These are phyloP conservation scores for Saksenaea oblongispora DNA, from an alignment of 371 early-diverging fungal genomes.

Conservation along the genomic window DNA sequence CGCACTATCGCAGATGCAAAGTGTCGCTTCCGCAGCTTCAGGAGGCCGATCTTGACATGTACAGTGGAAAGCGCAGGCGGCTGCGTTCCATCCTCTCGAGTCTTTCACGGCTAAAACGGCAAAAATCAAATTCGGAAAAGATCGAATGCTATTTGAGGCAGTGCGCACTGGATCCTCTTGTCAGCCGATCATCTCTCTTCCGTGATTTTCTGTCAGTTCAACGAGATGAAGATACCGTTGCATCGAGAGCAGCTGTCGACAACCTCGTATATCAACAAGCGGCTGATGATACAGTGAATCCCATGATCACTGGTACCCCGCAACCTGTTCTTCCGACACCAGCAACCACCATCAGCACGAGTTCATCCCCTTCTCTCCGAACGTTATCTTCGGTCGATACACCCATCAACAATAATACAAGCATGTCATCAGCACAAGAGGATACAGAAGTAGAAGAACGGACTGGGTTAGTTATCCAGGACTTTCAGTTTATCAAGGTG, in stretches of 20 bases:
- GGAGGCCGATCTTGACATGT: slow-evolving; percentile 17
- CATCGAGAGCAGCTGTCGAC: slow-evolving; percentile 24
- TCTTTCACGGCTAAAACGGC: slow-evolving; percentile 17
- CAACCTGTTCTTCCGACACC: background rate
- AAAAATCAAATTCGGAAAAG: slow-evolving; percentile 45
- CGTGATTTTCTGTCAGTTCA: slow-evolving; percentile 50
- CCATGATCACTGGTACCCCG: background rate
- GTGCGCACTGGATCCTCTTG: slow-evolving; percentile 36
- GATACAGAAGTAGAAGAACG: background rate
- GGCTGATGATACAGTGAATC: background rate
- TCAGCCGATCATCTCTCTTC: slow-evolving; percentile 40
- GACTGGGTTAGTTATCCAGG: slow-evolving; percentile 26
- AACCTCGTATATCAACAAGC: slow-evolving; percentile 24
- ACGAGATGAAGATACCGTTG: slow-evolving; percentile 42
- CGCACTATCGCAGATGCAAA: slow-evolving; percentile 33
- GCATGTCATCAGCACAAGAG: background rate
- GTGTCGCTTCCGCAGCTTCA: slow-evolving; percentile 15
- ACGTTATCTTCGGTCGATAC: background rate
- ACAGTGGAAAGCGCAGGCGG: slow-evolving; percentile 19
- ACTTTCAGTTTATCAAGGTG: slow-evolving; percentile 57
- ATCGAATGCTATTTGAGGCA: slow-evolving; percentile 42
- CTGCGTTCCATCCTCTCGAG: slow-evolving; percentile 22
- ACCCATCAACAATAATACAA: background rate
- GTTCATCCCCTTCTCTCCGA: background rate
- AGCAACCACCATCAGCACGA: background rate